Conservation (phyloP, 768 basidiomycete genomes). For the Trichaptum fuscoviolaceum region DNA sequence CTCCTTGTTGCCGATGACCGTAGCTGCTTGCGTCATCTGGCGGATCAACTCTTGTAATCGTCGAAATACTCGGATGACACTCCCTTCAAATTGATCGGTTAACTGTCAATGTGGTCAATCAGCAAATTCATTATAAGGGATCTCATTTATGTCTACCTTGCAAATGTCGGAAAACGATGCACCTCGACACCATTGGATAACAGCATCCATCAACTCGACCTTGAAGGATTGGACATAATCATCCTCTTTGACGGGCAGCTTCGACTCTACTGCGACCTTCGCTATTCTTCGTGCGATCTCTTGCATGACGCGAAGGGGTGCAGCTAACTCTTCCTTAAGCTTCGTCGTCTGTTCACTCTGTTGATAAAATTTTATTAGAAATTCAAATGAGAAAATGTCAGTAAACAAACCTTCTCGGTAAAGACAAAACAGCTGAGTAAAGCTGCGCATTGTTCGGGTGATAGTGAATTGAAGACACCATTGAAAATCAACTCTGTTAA, state of each 20-base stretch:
- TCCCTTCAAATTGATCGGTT: slow-evolving; percentile 96
- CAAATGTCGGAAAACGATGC: slow-evolving; percentile 94
- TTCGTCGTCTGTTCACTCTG: slow-evolving; percentile 84
- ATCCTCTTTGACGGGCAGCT: slow-evolving; percentile 83
- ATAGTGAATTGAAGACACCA: slow-evolving; percentile 86
- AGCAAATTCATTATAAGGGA: not conserved
- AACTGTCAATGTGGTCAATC: slow-evolving; percentile 45
- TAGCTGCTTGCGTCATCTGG: slow-evolving; percentile 94
- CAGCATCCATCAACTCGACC: slow-evolving; percentile 97
- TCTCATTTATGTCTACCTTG: slow-evolving; percentile 53
- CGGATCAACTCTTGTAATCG: slow-evolving; percentile 89
- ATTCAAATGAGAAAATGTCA: not conserved
- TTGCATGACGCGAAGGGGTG: slow-evolving; percentile 91
- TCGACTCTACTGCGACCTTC: slow-evolving; percentile 93
- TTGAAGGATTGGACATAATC: slow-evolving; percentile 97
- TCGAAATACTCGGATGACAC: slow-evolving; percentile 92
- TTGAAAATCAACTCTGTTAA: slow-evolving; percentile 97
- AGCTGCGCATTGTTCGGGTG: slow-evolving; percentile 89
- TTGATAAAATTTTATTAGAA: slow-evolving; percentile 1
- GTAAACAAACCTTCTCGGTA: slow-evolving; percentile 73
- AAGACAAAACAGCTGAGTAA: slow-evolving; percentile 98
- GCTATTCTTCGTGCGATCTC: slow-evolving; percentile 94
- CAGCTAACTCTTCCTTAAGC: slow-evolving; percentile 89
- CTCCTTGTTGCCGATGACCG: slow-evolving; percentile 94
- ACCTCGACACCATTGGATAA: slow-evolving; percentile 97